Evolutionary conservation across 2,329 filamentous ascomycete species (phyloP).

Genomic region (Hymenoscyphus occultus): DNA sequence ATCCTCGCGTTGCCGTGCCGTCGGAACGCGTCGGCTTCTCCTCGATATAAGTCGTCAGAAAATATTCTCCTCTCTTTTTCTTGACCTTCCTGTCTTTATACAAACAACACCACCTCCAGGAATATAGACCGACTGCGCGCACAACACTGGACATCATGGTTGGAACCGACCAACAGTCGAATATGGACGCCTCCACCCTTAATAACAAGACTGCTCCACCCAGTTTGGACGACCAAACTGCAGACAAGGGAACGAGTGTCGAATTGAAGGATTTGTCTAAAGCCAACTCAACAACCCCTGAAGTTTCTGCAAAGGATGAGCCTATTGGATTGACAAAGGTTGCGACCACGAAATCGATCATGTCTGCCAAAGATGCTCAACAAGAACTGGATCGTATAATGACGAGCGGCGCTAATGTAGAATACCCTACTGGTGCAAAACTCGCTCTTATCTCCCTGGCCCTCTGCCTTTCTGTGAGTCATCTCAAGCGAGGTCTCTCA

Average conservation of each 20-base stretch:
- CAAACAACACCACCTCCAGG: not conserved
- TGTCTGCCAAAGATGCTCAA: slow-evolving; percentile 18
- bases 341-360: too few relatives aligned
- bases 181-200: not conserved
- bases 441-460: slow-evolving; percentile 31
- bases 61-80: too few relatives aligned
- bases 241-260: slow-evolving; percentile 8
- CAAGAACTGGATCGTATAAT: slow-evolving; percentile 28
- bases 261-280: slow-evolving; percentile 2
- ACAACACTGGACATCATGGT: not conserved
- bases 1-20: too few relatives aligned
- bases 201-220: slow-evolving; percentile 16
- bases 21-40: too few relatives aligned
- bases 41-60: too few relatives aligned
- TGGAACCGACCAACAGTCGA: not conserved
- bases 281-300: slow-evolving; percentile 18
- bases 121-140: not conserved
- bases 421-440: slow-evolving; percentile 34
- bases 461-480: slow-evolving; percentile 30
- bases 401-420: slow-evolving; percentile 31
- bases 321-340: too few relatives aligned
- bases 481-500: not conserved
- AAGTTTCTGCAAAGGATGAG: slow-evolving; percentile 9
- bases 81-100: not conserved
- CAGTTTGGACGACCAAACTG: slow-evolving; percentile 22